phyloP scores from a whole-genome alignment of 2,329 filamentous ascomycete species.

The Colletotrichum sp. region DNA sequence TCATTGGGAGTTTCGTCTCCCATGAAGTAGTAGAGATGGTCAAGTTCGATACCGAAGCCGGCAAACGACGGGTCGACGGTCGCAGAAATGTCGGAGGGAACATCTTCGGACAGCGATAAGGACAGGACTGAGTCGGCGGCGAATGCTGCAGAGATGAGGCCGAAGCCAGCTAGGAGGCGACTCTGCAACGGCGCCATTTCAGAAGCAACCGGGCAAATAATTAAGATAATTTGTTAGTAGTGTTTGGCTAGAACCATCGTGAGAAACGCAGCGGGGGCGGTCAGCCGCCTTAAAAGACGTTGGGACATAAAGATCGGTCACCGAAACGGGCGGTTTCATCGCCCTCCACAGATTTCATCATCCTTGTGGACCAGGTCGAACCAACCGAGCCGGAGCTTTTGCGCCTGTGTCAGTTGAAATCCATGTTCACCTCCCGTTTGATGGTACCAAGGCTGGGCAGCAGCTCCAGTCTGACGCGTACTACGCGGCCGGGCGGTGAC shows the following conservation, averaged over 20 bases:
- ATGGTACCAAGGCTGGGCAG: slow-evolving; percentile 8
- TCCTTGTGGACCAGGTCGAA: slow-evolving; percentile 1
- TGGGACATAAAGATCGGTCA: background rate
- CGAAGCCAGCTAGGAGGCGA: slow-evolving; percentile 8
- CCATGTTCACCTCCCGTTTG: background rate
- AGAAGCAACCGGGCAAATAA: background rate
- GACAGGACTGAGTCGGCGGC: slow-evolving; percentile 1
- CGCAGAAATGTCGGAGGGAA: slow-evolving; percentile 1
- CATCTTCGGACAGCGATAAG: slow-evolving; percentile 1
- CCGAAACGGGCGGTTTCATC: background rate
- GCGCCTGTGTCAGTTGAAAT: background rate
- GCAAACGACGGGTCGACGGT: slow-evolving; percentile 15
- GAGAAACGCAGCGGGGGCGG: background rate
- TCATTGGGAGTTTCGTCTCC: slow-evolving; percentile 17
- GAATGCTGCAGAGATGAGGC: background rate
- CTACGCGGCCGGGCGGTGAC: background rate
- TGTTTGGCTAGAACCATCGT: background rate
- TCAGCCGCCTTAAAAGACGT: slow-evolving; percentile 3
- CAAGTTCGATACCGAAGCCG: slow-evolving; percentile 16
- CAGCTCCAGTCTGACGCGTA: slow-evolving; percentile 18
- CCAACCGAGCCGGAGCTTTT: background rate
- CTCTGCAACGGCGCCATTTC: slow-evolving; percentile 15
- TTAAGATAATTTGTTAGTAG: background rate
- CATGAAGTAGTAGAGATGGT: slow-evolving; percentile 20
- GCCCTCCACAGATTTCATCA: slow-evolving; percentile 14